A percentile compares a stretch with the other conserved stretches of the same genome.
These are phyloP conservation scores for Fusarium gaditjirri DNA, from an alignment of 2,329 filamentous ascomycete species.

Conservation along the genomic window DNA sequence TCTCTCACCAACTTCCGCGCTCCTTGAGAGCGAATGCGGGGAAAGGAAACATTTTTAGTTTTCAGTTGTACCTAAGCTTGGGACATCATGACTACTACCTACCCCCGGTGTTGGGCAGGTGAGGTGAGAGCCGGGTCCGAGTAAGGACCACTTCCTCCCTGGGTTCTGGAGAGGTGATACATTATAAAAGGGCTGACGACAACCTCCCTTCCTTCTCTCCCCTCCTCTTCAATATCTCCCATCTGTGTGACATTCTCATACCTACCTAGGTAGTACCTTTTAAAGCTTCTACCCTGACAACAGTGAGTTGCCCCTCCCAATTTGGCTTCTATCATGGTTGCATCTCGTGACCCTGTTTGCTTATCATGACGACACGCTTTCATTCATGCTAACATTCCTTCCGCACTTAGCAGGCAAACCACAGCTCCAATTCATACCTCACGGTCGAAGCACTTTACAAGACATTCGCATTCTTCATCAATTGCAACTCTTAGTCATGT, in stretches of 20 bases:
- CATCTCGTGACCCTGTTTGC: neutral
- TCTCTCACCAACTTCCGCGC: constrained; percentile 1
- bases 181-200: constrained; percentile 25
- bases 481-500: constrained; percentile 39
- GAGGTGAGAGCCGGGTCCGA: constrained; percentile 16
- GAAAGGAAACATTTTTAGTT: constrained; percentile 26
- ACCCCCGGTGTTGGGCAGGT: neutral
- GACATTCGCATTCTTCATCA: neutral
- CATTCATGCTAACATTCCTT: neutral
- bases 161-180: constrained; percentile 8
- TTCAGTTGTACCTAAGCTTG: constrained; percentile 2
- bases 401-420: neutral
- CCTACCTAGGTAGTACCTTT: too few species aligned
- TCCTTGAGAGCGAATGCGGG: constrained; percentile 28
- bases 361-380: constrained; percentile 29
- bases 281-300: neutral
- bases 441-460: neutral
- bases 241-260: neutral
- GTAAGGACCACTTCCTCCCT: neutral
- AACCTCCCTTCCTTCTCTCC: neutral
- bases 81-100: constrained; percentile 25
- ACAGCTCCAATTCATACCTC: neutral
- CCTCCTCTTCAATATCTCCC: neutral
- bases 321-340: constrained; percentile 4
- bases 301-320: constrained; percentile 20